These are phyloP conservation scores for Polyporus arcularius DNA, from an alignment of 768 basidiomycete genomes.

Conservation along the genomic window DNA sequence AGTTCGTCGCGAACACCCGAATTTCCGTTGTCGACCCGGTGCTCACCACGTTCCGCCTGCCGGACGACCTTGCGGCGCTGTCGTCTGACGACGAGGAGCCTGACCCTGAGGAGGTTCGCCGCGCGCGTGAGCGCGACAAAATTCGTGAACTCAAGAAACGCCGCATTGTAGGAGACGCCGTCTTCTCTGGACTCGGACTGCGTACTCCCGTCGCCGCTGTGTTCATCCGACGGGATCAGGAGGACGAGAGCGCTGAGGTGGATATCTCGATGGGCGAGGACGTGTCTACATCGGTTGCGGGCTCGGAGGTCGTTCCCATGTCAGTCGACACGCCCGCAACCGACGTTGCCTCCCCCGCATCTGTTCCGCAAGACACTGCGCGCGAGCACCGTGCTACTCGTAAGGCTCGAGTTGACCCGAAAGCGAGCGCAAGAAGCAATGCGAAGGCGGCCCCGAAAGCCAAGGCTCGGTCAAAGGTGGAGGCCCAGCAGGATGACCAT, in stretches of 20 bases:
- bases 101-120: slow-evolving; percentile 43
- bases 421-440: not conserved
- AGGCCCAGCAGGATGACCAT: slow-evolving; percentile 11
- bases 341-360: slow-evolving; percentile 14
- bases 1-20: slow-evolving; percentile 55
- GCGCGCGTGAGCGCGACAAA: slow-evolving; percentile 51
- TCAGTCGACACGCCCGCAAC: slow-evolving; percentile 20
- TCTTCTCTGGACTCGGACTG: slow-evolving; percentile 20
- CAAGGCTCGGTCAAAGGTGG: not conserved
- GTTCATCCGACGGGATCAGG: slow-evolving; percentile 55
- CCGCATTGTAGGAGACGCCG: slow-evolving; percentile 36
- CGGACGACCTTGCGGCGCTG: slow-evolving; percentile 24
- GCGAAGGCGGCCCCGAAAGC: not conserved
- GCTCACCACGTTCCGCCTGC: slow-evolving; percentile 32
- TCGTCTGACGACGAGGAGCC: slow-evolving; percentile 27
- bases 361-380: not conserved
- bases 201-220: slow-evolving; percentile 40
- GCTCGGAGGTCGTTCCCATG: slow-evolving; percentile 8
- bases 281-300: not conserved
- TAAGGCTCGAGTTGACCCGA: slow-evolving; percentile 10
- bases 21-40: slow-evolving; percentile 51
- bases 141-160: slow-evolving; percentile 59
- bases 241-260: slow-evolving; percentile 63
- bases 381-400: slow-evolving; percentile 15
- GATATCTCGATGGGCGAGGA: slow-evolving; percentile 44